Evolutionary conservation across 2,329 filamentous ascomycete genomes (phyloP).

Genomic region (Phyllachora maydis): DNA sequence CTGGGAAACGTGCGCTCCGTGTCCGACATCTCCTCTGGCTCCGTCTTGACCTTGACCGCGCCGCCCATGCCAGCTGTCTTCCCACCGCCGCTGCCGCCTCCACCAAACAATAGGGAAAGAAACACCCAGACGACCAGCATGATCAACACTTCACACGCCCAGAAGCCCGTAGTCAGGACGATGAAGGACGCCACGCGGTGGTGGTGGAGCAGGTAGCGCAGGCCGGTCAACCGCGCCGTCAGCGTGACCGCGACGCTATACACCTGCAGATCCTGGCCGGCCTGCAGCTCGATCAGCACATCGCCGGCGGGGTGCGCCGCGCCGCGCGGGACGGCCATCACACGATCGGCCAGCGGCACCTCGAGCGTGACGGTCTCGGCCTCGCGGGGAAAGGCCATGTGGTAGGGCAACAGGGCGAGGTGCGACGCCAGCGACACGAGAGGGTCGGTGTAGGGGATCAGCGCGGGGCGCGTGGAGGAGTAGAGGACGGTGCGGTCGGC

Average conservation of each 20-base stretch:
- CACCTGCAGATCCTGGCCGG: conserved; percentile 49
- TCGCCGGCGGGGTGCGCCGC: conserved; percentile 18
- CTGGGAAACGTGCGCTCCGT: conserved; percentile 21
- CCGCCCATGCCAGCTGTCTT: conserved; percentile 4
- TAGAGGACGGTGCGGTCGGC: conserved; percentile 25
- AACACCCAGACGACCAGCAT: conserved; percentile 41
- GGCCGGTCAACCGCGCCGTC: conserved; percentile 52
- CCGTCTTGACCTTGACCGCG: conserved; percentile 10
- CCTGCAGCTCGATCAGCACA: conserved; percentile 44
- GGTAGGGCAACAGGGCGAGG: conserved; percentile 43
- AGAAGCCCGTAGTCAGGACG: conserved; percentile 52
- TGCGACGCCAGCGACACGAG: conserved; percentile 41
- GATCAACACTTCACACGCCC: conserved; percentile 51
- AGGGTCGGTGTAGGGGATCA: conserved; percentile 61
- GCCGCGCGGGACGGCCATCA: conserved; percentile 13
- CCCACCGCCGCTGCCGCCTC: conserved; percentile 6
- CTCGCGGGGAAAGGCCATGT: conserved; percentile 41
- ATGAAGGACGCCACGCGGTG: conserved; percentile 52
- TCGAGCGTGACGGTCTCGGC: conserved; percentile 41
- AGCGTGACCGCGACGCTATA: conserved; percentile 51
- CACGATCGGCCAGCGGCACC: conserved; percentile 52
- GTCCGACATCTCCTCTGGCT: conserved; percentile 14
- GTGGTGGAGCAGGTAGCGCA: conserved; percentile 76
- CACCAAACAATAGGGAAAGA: conserved; percentile 17
- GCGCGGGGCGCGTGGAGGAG: conserved; percentile 49